Percentiles rank a stretch among this genome's conserved stretches.
These are phyloP conservation scores for Austropuccinia psidii DNA, from an alignment of 1,284 basidiomycete genomes.

Conservation along the genomic window DNA sequence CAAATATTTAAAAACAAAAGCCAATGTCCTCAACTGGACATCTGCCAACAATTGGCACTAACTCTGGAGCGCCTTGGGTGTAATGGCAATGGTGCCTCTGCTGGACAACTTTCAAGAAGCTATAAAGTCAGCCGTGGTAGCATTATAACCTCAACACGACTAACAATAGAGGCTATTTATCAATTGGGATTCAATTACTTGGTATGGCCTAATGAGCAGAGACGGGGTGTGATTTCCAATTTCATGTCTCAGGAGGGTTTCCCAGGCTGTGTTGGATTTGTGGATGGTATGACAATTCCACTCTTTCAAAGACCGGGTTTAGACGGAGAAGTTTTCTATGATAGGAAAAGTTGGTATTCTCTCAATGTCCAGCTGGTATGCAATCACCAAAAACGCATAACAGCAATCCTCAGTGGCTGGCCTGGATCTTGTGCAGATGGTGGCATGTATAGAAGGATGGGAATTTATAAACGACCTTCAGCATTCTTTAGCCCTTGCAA, in stretches of 20 bases:
- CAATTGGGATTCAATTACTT: background rate
- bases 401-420: no score
- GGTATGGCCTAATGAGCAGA: background rate
- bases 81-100: background rate
- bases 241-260: background rate
- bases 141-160: no score
- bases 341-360: background rate
- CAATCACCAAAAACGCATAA: no score
- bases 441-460: background rate
- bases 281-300: background rate
- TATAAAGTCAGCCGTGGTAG: background rate
- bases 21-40: background rate
- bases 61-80: conserved; percentile 1
- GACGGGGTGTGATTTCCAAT: background rate
- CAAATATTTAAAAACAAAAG: background rate
- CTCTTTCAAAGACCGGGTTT: background rate
- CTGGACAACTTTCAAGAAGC: background rate
- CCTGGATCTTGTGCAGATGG: background rate
- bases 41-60: background rate
- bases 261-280: background rate
- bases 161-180: no score
- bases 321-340: conserved; percentile 1
- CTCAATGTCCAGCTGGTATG: background rate
- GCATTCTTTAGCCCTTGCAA: conserved; percentile 5
- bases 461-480: background rate